Evolutionary conservation across 371 early-diverging fungal species (phyloP), one percentile per base, ranked within the genome.

Genomic region (Globomyces sp.): DNA sequence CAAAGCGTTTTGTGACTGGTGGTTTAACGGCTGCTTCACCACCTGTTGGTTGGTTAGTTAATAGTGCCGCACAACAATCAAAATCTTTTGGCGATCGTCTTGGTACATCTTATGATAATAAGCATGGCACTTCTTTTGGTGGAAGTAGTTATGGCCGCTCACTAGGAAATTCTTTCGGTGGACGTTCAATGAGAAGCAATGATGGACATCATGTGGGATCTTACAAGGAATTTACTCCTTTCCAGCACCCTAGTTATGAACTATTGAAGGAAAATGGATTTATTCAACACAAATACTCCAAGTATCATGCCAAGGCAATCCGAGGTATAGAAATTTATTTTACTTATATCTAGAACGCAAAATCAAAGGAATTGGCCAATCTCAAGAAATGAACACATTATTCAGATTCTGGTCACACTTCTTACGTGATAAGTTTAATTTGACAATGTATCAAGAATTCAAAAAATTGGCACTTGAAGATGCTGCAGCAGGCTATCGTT

Each of bases 401-500:
- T 96, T 90, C 87, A 89, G 96, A 24, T 97, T 97, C 90, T 97
- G 97, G 97, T 92, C 91, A 59, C 95, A 97, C 80, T 97, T 95
- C 74, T 81, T 97, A 76, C 93, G 96, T 74, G 95, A 95, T 75
- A 90, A 92, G 71, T 95, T 89, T 73, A 95, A 95, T 85, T 82
- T 85, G 74, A 87, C 86, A 66, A 95, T 97, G 95, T 94, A 93
- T 76, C 77, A 78, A 55, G 96, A 97, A 79, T 97, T 97, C 79
- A 90, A 89, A 80, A 78, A 85, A 13, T 78, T 95, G 55, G 93
- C 97, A 11, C 85, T 91, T n/a, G 94, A 96, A 70, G 97, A 97
- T 78, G 92, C 94, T 47, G 57, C 57, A 3, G 84, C 86, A 65
- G 88, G 90, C 77, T 94, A 94, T 81, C 89, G 95, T 63, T 95